phyloP scores from a whole-genome alignment of 1,284 basidiomycete species.

The Irpex sp. region DNA sequence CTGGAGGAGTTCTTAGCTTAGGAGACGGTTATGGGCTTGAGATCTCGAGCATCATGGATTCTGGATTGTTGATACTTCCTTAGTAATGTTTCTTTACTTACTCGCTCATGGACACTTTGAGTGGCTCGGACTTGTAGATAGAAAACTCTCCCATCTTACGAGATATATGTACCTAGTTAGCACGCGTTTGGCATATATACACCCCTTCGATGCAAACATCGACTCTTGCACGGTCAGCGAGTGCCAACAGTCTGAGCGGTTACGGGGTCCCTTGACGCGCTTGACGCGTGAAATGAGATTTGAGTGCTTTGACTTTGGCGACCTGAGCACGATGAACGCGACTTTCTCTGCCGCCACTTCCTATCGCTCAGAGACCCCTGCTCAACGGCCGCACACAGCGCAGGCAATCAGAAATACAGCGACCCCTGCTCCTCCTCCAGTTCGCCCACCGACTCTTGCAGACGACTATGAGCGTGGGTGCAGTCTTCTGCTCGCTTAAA shows the following conservation, averaged over 20 bases:
- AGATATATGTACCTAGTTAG: background rate
- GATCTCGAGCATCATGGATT: background rate
- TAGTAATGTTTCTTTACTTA: too few relatives aligned
- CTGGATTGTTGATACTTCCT: too few relatives aligned
- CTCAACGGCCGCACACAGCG: background rate
- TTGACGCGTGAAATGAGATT: background rate
- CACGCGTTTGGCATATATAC: background rate
- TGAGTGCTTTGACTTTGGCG: background rate
- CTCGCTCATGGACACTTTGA: too few relatives aligned
- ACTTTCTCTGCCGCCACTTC: slow-evolving; percentile 6
- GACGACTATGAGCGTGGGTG: slow-evolving; percentile 75
- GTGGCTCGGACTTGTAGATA: too few relatives aligned
- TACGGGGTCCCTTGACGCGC: slow-evolving; percentile 10
- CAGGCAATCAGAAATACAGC: background rate
- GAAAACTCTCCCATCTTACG: background rate
- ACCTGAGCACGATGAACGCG: slow-evolving; percentile 6
- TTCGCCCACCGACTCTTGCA: slow-evolving; percentile 43
- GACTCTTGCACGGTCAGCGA: background rate
- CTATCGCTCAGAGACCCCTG: slow-evolving; percentile 8
- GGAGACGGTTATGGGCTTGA: background rate
- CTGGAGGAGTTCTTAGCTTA: slow-evolving; percentile 47
- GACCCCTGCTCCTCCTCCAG: slow-evolving; percentile 12
- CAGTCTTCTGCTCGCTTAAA: background rate
- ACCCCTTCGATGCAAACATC: background rate
- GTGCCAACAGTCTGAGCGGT: background rate